Percentiles rank a stretch among this genome's conserved stretches.
phyloP scores from a whole-genome alignment of 2,329 filamentous ascomycete species.

The Trichoderma sp. region DNA sequence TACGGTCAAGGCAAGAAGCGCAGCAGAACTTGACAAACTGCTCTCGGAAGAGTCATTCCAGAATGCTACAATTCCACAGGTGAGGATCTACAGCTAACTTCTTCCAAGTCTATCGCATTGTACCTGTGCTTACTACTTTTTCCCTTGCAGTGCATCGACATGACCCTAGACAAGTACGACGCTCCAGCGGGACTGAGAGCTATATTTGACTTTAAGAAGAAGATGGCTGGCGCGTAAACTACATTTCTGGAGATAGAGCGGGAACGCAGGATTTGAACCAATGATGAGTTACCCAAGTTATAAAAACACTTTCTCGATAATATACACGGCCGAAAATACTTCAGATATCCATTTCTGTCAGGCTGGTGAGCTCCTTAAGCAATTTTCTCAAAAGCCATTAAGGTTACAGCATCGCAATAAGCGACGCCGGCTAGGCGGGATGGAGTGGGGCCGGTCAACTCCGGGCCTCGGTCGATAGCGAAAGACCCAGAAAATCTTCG shows the following conservation, averaged over 20 bases:
- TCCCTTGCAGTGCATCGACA: not conserved
- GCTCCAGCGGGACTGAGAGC: not conserved
- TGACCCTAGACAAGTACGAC: not conserved
- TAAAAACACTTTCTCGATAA: not conserved
- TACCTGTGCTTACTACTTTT: not conserved
- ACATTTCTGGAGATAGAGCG: not conserved
- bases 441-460: not conserved
- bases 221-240: not conserved
- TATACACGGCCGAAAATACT: not conserved
- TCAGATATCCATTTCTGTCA: not conserved
- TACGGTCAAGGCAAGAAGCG: not conserved
- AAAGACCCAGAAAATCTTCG: not conserved
- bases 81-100: not conserved
- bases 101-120: not conserved
- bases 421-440: not conserved
- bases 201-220: not conserved
- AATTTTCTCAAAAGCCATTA: not conserved
- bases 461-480: not conserved
- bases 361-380: not conserved
- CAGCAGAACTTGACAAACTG: not conserved
- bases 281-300: not conserved
- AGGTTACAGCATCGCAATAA: not conserved
- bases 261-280: not conserved
- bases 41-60: not conserved
- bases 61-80: not conserved